phyloP scores from a whole-genome alignment of 768 basidiomycete genomes.

The Amanita molliuscula region DNA sequence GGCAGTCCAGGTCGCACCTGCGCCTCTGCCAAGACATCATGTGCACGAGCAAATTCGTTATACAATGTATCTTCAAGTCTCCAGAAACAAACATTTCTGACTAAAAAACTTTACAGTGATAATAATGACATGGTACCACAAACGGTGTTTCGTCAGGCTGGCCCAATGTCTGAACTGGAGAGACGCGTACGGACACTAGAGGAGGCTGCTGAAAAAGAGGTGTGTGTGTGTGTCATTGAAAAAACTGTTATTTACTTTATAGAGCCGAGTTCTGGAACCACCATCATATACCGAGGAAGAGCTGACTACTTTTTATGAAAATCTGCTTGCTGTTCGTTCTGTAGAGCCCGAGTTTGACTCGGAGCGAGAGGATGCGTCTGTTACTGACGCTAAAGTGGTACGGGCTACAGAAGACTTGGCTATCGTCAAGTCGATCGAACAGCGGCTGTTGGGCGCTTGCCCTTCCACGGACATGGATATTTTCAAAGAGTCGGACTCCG shows the following conservation, averaged over 20 bases:
- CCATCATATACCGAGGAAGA: slow-evolving; percentile 32
- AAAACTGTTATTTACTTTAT: not conserved
- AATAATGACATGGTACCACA: not conserved
- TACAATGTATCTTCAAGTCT: not conserved
- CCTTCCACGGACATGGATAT: slow-evolving; percentile 2
- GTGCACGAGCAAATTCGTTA: not conserved
- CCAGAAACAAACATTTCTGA: not conserved
- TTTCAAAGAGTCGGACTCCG: not conserved
- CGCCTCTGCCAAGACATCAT: not conserved
- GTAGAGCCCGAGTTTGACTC: slow-evolving; percentile 6
- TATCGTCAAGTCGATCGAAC: slow-evolving; percentile 23
- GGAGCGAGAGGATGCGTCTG: slow-evolving; percentile 7
- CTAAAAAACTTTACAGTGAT: not conserved
- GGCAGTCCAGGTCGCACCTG: not conserved
- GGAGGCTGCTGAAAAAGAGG: slow-evolving; percentile 2
- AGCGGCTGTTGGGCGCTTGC: slow-evolving; percentile 18
- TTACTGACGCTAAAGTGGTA: slow-evolving; percentile 10
- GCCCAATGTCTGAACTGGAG: slow-evolving; percentile 2
- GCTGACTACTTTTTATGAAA: slow-evolving; percentile 30
- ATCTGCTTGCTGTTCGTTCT: slow-evolving; percentile 27
- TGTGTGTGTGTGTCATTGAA: not conserved
- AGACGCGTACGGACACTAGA: slow-evolving; percentile 1
- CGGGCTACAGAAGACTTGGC: slow-evolving; percentile 22
- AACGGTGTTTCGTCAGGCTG: not conserved
- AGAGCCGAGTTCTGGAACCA: slow-evolving; percentile 23